phyloP scores from a whole-genome alignment of 148 eudicot genomes.

The Nepenthes gracilis region DNA sequence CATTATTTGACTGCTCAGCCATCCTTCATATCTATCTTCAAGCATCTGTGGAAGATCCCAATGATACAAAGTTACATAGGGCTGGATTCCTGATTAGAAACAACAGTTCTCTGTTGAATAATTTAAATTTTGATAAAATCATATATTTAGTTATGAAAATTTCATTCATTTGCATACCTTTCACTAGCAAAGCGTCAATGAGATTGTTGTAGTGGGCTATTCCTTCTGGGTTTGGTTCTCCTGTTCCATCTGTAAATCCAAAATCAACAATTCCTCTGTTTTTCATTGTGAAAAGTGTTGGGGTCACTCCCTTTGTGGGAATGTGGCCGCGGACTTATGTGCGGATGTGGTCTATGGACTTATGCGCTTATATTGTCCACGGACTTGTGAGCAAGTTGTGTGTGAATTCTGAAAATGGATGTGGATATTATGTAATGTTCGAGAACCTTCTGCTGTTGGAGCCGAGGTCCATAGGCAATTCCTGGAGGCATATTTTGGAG shows the following conservation, averaged over 20 bases:
- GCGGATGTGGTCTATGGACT: no score
- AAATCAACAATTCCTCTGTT: not conserved
- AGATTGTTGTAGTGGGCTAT: conserved; percentile 71
- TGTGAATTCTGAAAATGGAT: no score
- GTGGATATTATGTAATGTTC: no score
- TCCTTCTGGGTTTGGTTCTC: conserved; percentile 81
- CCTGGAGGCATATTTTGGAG: no score
- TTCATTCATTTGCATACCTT: conserved; percentile 34
- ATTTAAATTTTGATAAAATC: not conserved
- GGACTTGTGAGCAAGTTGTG: no score
- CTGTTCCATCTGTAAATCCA: conserved; percentile 63
- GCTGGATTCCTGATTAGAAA: conserved; percentile 55
- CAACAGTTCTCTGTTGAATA: not conserved
- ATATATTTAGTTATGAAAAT: not conserved
- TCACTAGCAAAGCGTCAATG: conserved; percentile 62
- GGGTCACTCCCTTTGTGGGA: no score
- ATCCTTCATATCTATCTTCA: conserved; percentile 81
- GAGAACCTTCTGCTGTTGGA: no score
- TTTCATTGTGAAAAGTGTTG: no score
- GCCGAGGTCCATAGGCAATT: no score
- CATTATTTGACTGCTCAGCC: conserved; percentile 65
- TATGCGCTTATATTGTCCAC: no score
- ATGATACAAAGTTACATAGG: conserved; percentile 79
- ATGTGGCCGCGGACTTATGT: no score
- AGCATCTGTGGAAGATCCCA: conserved; percentile 98